Conservation (phyloP, 805 yeast species). For the Cyberlindnera meyerae region DNA sequence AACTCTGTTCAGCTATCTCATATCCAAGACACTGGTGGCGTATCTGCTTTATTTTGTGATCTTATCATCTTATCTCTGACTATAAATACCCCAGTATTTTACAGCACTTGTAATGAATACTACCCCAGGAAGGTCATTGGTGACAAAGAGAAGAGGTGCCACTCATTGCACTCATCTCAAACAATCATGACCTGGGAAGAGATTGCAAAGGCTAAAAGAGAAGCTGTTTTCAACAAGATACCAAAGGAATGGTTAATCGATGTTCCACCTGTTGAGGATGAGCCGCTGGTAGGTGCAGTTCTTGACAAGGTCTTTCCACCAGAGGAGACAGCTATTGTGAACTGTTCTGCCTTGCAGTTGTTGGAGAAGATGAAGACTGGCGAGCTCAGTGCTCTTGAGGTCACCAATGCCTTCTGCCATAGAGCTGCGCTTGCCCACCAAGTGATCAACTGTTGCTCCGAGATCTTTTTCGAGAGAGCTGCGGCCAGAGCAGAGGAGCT, state of each 20-base stretch:
- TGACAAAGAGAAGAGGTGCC: too few species aligned
- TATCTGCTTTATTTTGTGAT: too few species aligned
- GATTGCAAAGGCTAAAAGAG: slow-evolving; percentile 13
- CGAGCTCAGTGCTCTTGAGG: slow-evolving; percentile 36
- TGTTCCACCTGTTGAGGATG: slow-evolving; percentile 1
- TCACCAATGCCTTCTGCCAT: slow-evolving; percentile 47
- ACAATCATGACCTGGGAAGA: slow-evolving; percentile 15
- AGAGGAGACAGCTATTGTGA: slow-evolving; percentile 4
- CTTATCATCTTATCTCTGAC: too few species aligned
- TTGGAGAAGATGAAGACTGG: slow-evolving; percentile 2
- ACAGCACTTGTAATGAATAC: too few species aligned
- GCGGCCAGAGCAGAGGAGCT: slow-evolving; percentile 47
- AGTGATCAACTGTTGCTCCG: slow-evolving; percentile 32
- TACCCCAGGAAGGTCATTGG: too few species aligned
- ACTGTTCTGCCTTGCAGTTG: slow-evolving; percentile 3
- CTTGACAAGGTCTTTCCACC: slow-evolving; percentile 6
- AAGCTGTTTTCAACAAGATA: slow-evolving; percentile 8
- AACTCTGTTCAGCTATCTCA: too few species aligned
- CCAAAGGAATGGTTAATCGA: slow-evolving; percentile 14
- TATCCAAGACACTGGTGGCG: too few species aligned
- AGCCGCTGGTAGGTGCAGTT: slow-evolving; percentile 2
- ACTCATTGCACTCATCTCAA: background rate
- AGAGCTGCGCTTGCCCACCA: slow-evolving; percentile 56
- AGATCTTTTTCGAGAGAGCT: slow-evolving; percentile 49
- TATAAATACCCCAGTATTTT: too few species aligned